Conservation (phyloP, 805 yeast species). For the Vanderwaltozyma polyspora region DNA sequence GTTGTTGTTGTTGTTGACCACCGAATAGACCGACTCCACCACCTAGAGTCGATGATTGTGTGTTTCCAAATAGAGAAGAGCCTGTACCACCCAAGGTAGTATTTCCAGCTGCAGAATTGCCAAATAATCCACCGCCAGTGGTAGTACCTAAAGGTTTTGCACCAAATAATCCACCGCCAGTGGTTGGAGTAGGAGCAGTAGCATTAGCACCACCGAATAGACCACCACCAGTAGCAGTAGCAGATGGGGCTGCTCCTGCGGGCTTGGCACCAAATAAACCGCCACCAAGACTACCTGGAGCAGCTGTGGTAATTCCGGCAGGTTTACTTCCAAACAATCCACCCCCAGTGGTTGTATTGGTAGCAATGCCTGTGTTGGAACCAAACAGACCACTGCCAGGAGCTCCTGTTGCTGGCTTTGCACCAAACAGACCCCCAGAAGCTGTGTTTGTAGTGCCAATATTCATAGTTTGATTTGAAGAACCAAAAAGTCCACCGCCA, state of each 20-base stretch:
- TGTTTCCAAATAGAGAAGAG: slow-evolving; percentile 17
- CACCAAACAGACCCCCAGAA: slow-evolving; percentile 31
- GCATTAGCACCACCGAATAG: background rate
- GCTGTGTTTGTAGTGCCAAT: slow-evolving; percentile 4
- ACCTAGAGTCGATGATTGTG: slow-evolving; percentile 9
- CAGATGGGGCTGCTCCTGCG: background rate
- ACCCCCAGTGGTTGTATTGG: slow-evolving; percentile 6
- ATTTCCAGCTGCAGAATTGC: slow-evolving; percentile 3
- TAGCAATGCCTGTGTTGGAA: too few relatives aligned
- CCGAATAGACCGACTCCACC: slow-evolving; percentile 6
- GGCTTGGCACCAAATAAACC: slow-evolving; percentile 9
- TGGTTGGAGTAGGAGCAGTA: background rate
- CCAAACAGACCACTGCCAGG: slow-evolving; percentile 25
- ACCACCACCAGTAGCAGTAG: too few relatives aligned
- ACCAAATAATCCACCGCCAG: background rate
- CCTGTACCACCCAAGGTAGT: too few relatives aligned
- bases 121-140: background rate
- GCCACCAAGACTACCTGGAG: slow-evolving; percentile 11
- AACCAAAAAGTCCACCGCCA: slow-evolving; percentile 18
- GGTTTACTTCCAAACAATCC: slow-evolving; percentile 20
- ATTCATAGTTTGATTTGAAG: slow-evolving; percentile 1
- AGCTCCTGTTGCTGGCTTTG: slow-evolving; percentile 10
- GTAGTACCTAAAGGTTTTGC: background rate
- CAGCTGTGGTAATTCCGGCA: slow-evolving; percentile 13
- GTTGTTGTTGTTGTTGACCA: slow-evolving; percentile 6